Evolutionary conservation across 73 alveolate species (phyloP).

Genomic region (Uronychia setigera): DNA sequence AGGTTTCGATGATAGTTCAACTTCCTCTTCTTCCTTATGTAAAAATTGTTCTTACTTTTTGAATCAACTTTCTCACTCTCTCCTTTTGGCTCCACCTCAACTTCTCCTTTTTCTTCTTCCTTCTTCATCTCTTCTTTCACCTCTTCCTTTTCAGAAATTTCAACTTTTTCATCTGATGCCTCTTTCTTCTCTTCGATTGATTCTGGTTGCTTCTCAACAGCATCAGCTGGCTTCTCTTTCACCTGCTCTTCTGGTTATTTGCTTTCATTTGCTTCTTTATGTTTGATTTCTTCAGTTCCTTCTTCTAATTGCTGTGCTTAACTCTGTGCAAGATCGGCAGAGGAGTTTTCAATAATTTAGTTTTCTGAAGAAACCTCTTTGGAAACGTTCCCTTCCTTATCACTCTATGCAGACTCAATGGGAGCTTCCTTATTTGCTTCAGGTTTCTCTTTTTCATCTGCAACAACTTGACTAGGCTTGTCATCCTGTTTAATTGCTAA

Average conservation of each 20-base stretch:
- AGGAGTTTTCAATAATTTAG: too few species aligned
- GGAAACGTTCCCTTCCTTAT: too few species aligned
- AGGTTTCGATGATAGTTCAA: not conserved
- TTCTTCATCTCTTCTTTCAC: not conserved
- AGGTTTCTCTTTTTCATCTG: constrained; percentile 3
- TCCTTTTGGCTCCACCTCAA: not conserved
- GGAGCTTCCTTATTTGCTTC: not conserved
- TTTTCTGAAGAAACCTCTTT: too few species aligned
- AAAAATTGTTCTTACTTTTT: too few species aligned
- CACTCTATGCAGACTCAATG: too few species aligned
- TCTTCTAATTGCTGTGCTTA: too few species aligned
- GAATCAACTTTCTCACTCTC: not conserved
- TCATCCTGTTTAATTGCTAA: not conserved
- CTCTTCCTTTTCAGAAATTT: constrained; percentile 1
- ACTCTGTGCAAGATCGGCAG: too few species aligned
- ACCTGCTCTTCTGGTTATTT: not conserved
- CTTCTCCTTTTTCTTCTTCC: not conserved
- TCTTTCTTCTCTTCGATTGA: too few species aligned
- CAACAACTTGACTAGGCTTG: not conserved
- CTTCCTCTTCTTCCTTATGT: not conserved
- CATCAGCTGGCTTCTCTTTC: constrained; percentile 1
- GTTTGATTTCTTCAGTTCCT: too few species aligned
- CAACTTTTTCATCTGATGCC: not conserved
- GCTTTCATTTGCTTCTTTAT: not conserved
- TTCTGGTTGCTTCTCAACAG: not conserved